Conservation (phyloP, 306 rosid species). For the Myrica gale region DNA sequence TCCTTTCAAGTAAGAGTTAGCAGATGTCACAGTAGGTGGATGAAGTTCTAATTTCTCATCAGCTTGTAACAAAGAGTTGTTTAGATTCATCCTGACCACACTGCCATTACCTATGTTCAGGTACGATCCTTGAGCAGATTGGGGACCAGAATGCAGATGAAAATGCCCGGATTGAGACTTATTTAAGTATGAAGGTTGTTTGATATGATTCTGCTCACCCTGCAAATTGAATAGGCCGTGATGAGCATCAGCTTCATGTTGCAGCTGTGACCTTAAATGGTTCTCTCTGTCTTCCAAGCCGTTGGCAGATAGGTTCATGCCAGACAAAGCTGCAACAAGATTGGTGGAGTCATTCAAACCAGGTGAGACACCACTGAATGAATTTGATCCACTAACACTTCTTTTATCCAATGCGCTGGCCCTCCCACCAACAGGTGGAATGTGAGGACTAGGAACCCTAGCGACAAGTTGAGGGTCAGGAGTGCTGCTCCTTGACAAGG, state of each 20-base stretch:
- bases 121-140: constrained; percentile 40
- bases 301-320: constrained; percentile 70
- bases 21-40: constrained; percentile 42
- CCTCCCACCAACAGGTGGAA: constrained; percentile 88
- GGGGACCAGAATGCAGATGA: constrained; percentile 38
- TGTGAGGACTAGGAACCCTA: constrained; percentile 93
- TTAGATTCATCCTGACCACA: constrained; percentile 46
- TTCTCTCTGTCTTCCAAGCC: constrained; percentile 51
- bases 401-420: constrained; percentile 62
- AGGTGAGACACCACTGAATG: constrained; percentile 51
- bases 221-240: constrained; percentile 71
- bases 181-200: constrained; percentile 60
- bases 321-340: constrained; percentile 69
- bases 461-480: constrained; percentile 87
- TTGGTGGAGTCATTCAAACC: constrained; percentile 63
- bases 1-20: constrained; percentile 61
- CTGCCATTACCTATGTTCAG: constrained; percentile 49
- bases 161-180: constrained; percentile 66
- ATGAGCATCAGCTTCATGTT: constrained; percentile 56
- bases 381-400: constrained; percentile 22
- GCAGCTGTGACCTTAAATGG: constrained; percentile 52
- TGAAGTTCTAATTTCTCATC: constrained; percentile 57
- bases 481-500: constrained; percentile 87
- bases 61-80: constrained; percentile 36
- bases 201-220: constrained; percentile 65